Conservation (phyloP, 2,329 filamentous ascomycete species). For the Pseudovirgaria hyperparasitica region DNA sequence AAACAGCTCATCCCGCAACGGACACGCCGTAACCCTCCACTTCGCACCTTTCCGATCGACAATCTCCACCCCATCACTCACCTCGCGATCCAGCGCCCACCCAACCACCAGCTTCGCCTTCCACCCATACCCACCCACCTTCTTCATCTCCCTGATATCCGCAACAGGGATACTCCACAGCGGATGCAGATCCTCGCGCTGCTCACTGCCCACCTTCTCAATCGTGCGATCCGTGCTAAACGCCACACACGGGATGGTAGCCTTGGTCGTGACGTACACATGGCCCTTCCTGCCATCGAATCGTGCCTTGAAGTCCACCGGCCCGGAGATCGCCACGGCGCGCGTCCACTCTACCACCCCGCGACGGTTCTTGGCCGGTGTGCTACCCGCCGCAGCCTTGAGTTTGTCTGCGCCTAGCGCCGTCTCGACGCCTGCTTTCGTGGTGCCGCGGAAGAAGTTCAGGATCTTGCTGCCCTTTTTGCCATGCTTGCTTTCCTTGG, state of each 20-base stretch:
- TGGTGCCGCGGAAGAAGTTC: conserved; percentile 53
- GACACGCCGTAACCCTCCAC: conserved; percentile 57
- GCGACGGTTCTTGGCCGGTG: conserved; percentile 55
- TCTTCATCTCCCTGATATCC: conserved; percentile 62
- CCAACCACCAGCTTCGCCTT: conserved; percentile 73
- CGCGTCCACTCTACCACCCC: conserved; percentile 48
- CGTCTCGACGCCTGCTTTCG: conserved; percentile 61
- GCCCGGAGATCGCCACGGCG: conserved; percentile 43
- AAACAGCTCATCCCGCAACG: conserved; percentile 64
- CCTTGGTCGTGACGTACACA: conserved; percentile 54
- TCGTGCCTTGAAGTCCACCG: conserved; percentile 63
- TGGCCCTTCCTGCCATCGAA: conserved; percentile 60
- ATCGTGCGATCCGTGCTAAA: conserved; percentile 45
- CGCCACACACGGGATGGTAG: conserved; percentile 55
- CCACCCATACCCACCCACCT: conserved; percentile 72
- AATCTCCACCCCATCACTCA: conserved; percentile 64
- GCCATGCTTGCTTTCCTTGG: conserved; percentile 33
- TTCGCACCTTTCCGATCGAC: conserved; percentile 43
- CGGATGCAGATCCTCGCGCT: conserved; percentile 41
- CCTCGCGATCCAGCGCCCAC: conserved; percentile 61
- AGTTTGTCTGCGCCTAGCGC: conserved; percentile 58
- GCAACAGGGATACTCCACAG: conserved; percentile 58
- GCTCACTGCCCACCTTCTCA: conserved; percentile 31
- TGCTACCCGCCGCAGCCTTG: conserved; percentile 49
- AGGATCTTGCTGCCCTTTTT: conserved; percentile 41